Percentiles rank a stretch among this genome's conserved stretches.
These are phyloP conservation scores for Tremellales sp. DNA, from an alignment of 1,284 basidiomycete species.

Conservation along the genomic window DNA sequence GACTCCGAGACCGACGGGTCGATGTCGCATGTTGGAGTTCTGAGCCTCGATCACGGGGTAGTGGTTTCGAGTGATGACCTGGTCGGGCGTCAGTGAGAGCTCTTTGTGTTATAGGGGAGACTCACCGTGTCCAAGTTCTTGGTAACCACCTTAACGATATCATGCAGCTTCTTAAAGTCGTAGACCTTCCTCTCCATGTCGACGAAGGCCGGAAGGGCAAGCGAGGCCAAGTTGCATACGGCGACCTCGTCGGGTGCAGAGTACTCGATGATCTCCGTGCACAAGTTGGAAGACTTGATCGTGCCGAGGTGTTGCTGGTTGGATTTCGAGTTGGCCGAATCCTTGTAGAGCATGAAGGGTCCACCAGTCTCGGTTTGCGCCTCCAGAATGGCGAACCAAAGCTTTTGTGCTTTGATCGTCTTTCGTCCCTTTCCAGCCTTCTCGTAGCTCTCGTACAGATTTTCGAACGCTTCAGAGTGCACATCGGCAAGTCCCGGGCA, in stretches of 20 bases:
- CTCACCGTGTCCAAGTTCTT: slow-evolving; percentile 94
- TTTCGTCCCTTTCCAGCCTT: slow-evolving; percentile 81
- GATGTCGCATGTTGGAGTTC: slow-evolving; percentile 93
- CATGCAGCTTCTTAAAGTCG: slow-evolving; percentile 93
- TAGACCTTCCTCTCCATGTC: slow-evolving; percentile 56
- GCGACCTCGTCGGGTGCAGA: slow-evolving; percentile 96
- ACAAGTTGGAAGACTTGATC: slow-evolving; percentile 98
- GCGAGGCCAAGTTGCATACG: slow-evolving; percentile 97
- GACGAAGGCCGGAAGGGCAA: slow-evolving; percentile 89
- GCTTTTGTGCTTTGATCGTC: slow-evolving; percentile 90
- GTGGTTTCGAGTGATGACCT: slow-evolving; percentile 49
- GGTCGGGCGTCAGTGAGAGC: slow-evolving; percentile 1
- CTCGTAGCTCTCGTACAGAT: slow-evolving; percentile 86
- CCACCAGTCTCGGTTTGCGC: slow-evolving; percentile 97
- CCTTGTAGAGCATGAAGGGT: slow-evolving; percentile 99
- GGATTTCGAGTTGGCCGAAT: slow-evolving; percentile 83
- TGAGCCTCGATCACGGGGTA: slow-evolving; percentile 91
- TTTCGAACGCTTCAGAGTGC: slow-evolving; percentile 87
- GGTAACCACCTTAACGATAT: slow-evolving; percentile 86
- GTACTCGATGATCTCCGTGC: slow-evolving; percentile 99
- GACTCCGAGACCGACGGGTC: slow-evolving; percentile 96
- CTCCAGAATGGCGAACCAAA: slow-evolving; percentile 97
- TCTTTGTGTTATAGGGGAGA: slow-evolving; percentile 39
- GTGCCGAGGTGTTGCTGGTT: slow-evolving; percentile 99
- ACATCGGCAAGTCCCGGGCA: slow-evolving; percentile 88